Evolutionary conservation across 1,139 yeast species (phyloP).

Genomic region (Candida sojae): DNA sequence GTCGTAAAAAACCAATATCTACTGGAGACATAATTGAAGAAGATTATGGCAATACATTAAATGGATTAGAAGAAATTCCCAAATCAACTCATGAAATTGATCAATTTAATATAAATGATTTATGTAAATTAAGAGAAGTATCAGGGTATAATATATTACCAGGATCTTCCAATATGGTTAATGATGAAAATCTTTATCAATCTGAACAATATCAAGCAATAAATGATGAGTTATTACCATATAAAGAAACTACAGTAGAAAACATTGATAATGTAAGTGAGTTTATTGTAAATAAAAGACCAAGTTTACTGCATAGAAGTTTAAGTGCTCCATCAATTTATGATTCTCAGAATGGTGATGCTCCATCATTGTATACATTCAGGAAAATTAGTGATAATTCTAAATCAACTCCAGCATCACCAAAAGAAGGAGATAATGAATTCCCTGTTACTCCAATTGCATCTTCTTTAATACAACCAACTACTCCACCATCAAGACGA

Average conservation of each 20-base stretch:
- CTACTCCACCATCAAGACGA: conserved; percentile 15
- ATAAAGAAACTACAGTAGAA: conserved; percentile 21
- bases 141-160: conserved; percentile 13
- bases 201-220: not conserved
- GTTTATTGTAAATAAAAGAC: conserved; percentile 9
- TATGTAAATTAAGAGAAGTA: conserved; percentile 7
- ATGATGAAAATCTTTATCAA: conserved; percentile 8
- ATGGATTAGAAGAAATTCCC: conserved; percentile 39
- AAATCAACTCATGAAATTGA: conserved; percentile 4
- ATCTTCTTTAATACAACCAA: conserved; percentile 3
- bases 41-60: conserved; percentile 20
- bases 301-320: conserved; percentile 28
- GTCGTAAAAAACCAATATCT: not conserved
- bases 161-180: conserved; percentile 16
- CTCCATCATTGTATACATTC: conserved; percentile 10
- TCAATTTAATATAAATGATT: conserved; percentile 8
- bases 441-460: conserved; percentile 3
- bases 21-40: conserved; percentile 9
- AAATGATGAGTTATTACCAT: conserved; percentile 19
- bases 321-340: conserved; percentile 46
- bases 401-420: not conserved
- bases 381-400: conserved; percentile 5
- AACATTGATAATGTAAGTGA: conserved; percentile 34
- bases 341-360: conserved; percentile 18
- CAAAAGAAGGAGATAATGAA: not conserved